Evolutionary conservation across 495 filamentous ascomycete genomes (phyloP), one percentile per base, ranked within the genome.

Genomic region (Aspergillus biplanus): DNA sequence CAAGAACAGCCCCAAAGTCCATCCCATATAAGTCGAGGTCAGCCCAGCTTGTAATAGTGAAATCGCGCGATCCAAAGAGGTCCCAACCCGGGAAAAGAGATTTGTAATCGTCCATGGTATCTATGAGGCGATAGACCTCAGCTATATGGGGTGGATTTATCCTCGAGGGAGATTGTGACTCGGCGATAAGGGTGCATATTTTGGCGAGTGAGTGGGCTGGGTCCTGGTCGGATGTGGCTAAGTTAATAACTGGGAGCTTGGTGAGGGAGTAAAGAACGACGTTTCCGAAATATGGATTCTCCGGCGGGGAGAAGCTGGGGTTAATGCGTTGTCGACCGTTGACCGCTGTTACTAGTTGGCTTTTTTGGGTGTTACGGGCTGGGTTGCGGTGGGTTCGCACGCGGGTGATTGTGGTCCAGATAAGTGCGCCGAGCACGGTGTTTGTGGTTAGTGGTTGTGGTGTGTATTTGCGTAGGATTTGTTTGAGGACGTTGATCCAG

Each of bases 381-480:
- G 53, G 42, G 13, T 52, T 54, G 50, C 18, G 32, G 13, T 34
- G 34, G 18, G 37, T 59, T 33, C 65, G 61, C 12, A 61, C 27
- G 4, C 61, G 65, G 18, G 61, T 67, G 62, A 67, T 61, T 39
- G 47, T 52, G 13, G 56, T 57, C 65, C 62, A 67, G 52, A 67
- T 32, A 2, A 67, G 61, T 9, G 65, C 60, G 57, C 21, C 52
- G 1, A 65, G 5, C 8, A 67, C 6, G 0, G 53, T 57, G 33
- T 63, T 67, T 21, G 65, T 67, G n/a, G 57, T 61, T 11, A 13
- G 65, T 37, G 37, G 3, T 15, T 32, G 7, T 3, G 44, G 13
- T 4, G 47, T 58, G 72, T 56, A 78, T 80, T 60, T 81, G 71
- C 60, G 77, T 7, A 56, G 12, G 13, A 58, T 27, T 3, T 53